Evolutionary conservation across 164 flowering plant genomes (phyloP).

Genomic region (Paratinospora sagittata): DNA sequence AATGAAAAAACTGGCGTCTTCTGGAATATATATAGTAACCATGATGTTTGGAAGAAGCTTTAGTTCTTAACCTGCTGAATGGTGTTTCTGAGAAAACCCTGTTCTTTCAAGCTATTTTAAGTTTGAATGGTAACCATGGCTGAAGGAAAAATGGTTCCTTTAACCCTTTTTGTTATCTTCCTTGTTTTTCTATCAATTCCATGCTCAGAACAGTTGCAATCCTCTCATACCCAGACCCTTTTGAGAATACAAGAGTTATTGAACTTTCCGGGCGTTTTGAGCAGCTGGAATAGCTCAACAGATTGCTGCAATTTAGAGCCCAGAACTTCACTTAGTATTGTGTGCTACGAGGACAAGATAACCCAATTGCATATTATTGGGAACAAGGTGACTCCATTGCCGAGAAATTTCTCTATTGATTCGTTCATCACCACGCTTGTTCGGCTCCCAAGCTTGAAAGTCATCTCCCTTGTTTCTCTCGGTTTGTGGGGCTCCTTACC

Average conservation of each 20-base stretch:
- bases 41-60: not conserved
- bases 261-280: constrained; percentile 51
- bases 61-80: not conserved
- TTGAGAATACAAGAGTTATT: constrained; percentile 51
- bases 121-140: not conserved
- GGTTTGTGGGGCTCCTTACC: constrained; percentile 92
- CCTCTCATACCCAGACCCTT: constrained; percentile 67
- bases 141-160: constrained; percentile 3
- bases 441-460: constrained; percentile 65
- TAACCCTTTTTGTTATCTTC: constrained; percentile 21
- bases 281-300: constrained; percentile 57
- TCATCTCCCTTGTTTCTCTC: constrained; percentile 78
- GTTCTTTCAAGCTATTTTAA: not conserved
- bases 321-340: constrained; percentile 47
- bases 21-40: no score
- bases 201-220: constrained; percentile 44
- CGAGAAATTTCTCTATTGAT: constrained; percentile 63
- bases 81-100: constrained; percentile 10
- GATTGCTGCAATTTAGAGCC: constrained; percentile 76
- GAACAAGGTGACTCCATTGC: constrained; percentile 38
- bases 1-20: not conserved
- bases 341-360: constrained; percentile 73
- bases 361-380: constrained; percentile 83
- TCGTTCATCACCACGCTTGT: constrained; percentile 65
- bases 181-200: constrained; percentile 22